Base-by-base conservation (phyloP, 2,329 filamentous ascomycete genomes). In the Apiospora pterosperma region DNA sequence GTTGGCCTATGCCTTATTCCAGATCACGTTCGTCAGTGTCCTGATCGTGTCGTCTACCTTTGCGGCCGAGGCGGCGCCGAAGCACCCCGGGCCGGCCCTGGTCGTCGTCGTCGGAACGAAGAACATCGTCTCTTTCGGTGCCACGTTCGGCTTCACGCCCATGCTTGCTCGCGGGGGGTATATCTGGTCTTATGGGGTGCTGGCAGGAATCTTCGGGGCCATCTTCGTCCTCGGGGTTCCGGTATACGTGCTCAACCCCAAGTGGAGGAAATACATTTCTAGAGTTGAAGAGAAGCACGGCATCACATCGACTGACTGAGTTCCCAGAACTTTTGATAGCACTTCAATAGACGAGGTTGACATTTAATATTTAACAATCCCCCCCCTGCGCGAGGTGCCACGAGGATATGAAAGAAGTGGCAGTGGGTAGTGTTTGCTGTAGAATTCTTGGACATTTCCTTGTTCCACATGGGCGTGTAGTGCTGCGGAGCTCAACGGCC, bases 61-160 rank as follows among this genome's bases (percentile, higher is more conserved):
- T 60, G 75, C 76, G 1, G 69, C 76, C 1, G 75, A 78, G 62
- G 72, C 71, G 1, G 72, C 72, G 67, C 71, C 74, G n/a, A 73
- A 75, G 63, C 73, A 76, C 68, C 74, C 75, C 0, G 75, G 75
- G 5, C 72, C 74, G 7, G 75, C 75, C 4, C 59, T 77, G 38
- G 74, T 77, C 8, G 69, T 73, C 12, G 75, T 76, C 8, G 70
- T 76, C 1, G 75, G 74, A 5, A 68, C 69, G 58, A 76, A 76
- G 68, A 77, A 77, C 63, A 72, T 76, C 19, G 68, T 77, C 31
- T 71, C 71, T 1, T 77, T 77, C 52, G 75, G 71, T 12, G 72
- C 73, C 19, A 68, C 71, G 1, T 76, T 73, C 21, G 75, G 72
- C 0, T 67, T 77, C 28, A 73, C 68, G 10, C 75, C 74, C 6